Conservation (phyloP, 352 stramenopile genomes). For the Pythium apleroticum region DNA sequence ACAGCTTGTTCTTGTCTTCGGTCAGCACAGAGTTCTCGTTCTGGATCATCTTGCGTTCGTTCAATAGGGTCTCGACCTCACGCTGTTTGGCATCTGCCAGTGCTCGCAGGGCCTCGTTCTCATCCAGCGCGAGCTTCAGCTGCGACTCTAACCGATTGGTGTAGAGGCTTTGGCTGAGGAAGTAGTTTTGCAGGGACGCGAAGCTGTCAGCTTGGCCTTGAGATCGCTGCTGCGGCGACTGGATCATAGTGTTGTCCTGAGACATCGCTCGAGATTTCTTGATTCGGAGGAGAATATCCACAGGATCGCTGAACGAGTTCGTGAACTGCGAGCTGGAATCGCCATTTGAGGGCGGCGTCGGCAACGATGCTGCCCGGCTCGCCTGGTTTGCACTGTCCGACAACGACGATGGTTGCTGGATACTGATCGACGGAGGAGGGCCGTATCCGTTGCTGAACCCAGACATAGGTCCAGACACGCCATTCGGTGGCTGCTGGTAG, state of each 20-base stretch:
- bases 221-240: slow-evolving; percentile 33
- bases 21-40: slow-evolving; percentile 66
- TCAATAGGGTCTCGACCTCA: slow-evolving; percentile 51
- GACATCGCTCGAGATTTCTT: slow-evolving; percentile 60
- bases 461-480: background rate
- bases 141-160: slow-evolving; percentile 76
- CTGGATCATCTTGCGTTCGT: slow-evolving; percentile 60
- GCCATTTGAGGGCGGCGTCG: background rate
- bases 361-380: background rate
- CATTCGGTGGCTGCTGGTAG: slow-evolving; percentile 39
- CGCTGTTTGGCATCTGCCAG: slow-evolving; percentile 51
- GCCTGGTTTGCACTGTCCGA: slow-evolving; percentile 3
- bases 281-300: slow-evolving; percentile 75
- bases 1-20: slow-evolving; percentile 79
- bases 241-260: slow-evolving; percentile 31
- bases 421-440: background rate
- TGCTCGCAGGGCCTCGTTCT: slow-evolving; percentile 59
- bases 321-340: slow-evolving; percentile 33
- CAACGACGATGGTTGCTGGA: background rate
- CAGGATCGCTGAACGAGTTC: slow-evolving; percentile 69
- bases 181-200: slow-evolving; percentile 67
- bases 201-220: slow-evolving; percentile 52
- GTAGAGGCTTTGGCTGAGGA: slow-evolving; percentile 66
- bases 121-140: slow-evolving; percentile 60
- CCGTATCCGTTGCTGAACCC: slow-evolving; percentile 6